Base-by-base conservation (phyloP, 148 eudicot genomes). In the Spergularia bocconei region DNA sequence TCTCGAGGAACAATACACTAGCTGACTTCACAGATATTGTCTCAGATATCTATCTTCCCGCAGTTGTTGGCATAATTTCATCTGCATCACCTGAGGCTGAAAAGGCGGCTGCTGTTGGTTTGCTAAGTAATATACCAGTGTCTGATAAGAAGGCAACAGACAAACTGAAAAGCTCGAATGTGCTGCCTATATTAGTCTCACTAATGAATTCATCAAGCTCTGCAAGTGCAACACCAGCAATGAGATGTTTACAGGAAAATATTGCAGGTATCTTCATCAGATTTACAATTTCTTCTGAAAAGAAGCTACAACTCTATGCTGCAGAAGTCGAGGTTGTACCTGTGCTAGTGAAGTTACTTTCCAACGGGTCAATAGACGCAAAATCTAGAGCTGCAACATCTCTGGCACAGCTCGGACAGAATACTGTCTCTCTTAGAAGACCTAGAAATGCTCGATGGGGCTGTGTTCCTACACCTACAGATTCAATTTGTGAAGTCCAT, bases 391-490 rank as follows among this genome's bases (percentile, higher is more conserved):
- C 96, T 63, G 93, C 97, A 23, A 76, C 74, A 21, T 86, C 93
- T 29, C 86, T 95, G 36, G 77, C 91, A 67, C 98, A 92, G 72
- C 63, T 95, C 15, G 89, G 97, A 29, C 85, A 90, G 77, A 92
- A 82, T 62, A 76, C 86, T 8, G 23, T 69, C 0, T 75, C 81
- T 39, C 77, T 87, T 5, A 69, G 72, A 63, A 88, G 78, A 60
- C 68, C 87, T 16, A 84, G 76, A 20, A 84, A 70, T 20, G 70
- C 83, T 12, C 69, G 74, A 50, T 91, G 97, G 93, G 69, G 83
- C 38, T 95, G 98, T 74, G 79, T 82, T 52, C 85, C 87, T 29
- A 73, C 85, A 4, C 73, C 90, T 2, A 33, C 65, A 48, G 89
- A 84, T 21, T 67, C 85, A 16, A 63, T 58, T 15, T 95, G 98